phyloP scores from a whole-genome alignment of 2,329 filamentous ascomycete genomes.

The Xylariaceae sp. region DNA sequence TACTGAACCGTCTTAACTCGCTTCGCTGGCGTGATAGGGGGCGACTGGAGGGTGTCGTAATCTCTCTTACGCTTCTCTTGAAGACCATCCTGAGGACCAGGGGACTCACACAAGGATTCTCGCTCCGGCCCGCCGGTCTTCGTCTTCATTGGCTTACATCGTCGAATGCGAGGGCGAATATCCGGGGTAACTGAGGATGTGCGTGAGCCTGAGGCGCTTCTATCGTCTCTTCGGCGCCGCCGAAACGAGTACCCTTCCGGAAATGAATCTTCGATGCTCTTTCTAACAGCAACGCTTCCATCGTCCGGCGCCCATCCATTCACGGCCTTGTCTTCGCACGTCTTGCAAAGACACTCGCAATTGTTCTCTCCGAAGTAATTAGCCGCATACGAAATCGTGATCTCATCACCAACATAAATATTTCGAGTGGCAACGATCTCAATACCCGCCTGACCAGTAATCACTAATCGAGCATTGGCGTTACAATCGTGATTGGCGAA shows the following conservation, averaged over 20 bases:
- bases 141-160: conserved; percentile 33
- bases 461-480: conserved; percentile 83
- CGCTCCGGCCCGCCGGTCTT: conserved; percentile 33
- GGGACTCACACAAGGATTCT: conserved; percentile 35
- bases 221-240: conserved; percentile 45
- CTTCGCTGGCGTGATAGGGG: conserved; percentile 52
- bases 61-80: conserved; percentile 41
- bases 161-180: conserved; percentile 47
- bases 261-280: conserved; percentile 49
- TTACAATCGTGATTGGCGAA: conserved; percentile 97
- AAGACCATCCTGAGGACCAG: conserved; percentile 25
- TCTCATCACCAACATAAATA: conserved; percentile 85
- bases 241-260: conserved; percentile 50
- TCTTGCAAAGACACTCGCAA: conserved; percentile 86
- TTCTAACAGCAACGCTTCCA: conserved; percentile 41
- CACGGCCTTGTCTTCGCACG: conserved; percentile 67
- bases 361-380: conserved; percentile 95
- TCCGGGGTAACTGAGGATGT: conserved; percentile 54
- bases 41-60: conserved; percentile 44
- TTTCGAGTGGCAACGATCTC: conserved; percentile 79
- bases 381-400: conserved; percentile 92
- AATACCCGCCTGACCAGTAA: conserved; percentile 78
- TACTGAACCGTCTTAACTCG: conserved; percentile 38
- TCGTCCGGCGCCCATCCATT: conserved; percentile 75
- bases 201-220: conserved; percentile 46